A percentile compares a stretch with the other conserved stretches of the same genome.
These are phyloP conservation scores for Fusarium nodosum DNA, from an alignment of 2,329 filamentous ascomycete genomes.

Conservation along the genomic window DNA sequence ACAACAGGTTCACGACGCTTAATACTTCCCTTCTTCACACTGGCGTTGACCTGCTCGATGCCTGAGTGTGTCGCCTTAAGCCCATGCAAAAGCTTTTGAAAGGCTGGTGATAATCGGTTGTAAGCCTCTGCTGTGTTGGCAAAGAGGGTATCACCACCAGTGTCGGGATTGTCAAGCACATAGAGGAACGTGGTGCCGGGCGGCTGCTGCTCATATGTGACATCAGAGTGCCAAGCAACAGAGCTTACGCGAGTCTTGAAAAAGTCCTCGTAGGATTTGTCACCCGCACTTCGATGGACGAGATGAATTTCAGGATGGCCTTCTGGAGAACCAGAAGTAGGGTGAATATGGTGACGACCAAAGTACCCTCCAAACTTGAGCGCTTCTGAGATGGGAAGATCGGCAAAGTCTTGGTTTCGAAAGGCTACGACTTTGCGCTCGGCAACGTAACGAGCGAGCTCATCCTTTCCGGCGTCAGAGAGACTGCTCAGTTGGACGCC, in stretches of 20 bases:
- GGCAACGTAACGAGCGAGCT: conserved; percentile 80
- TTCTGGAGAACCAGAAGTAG: conserved; percentile 80
- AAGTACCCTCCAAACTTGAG: conserved; percentile 81
- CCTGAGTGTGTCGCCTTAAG: conserved; percentile 86
- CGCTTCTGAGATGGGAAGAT: conserved; percentile 77
- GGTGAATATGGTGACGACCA: conserved; percentile 85
- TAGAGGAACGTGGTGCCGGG: conserved; percentile 93
- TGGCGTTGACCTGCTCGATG: conserved; percentile 81
- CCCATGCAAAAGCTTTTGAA: conserved; percentile 84
- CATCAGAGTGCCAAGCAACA: conserved; percentile 90
- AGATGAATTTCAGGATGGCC: conserved; percentile 82
- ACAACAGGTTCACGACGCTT: conserved; percentile 81
- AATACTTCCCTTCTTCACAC: conserved; percentile 75
- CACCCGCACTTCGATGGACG: conserved; percentile 75
- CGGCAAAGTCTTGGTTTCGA: conserved; percentile 79
- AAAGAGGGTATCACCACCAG: conserved; percentile 89
- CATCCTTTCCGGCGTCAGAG: conserved; percentile 77
- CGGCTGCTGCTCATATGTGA: conserved; percentile 89
- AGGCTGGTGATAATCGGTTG: conserved; percentile 80
- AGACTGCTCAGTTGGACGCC: conserved; percentile 80
- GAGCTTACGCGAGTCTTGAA: conserved; percentile 79
- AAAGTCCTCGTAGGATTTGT: conserved; percentile 67
- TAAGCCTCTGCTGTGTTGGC: conserved; percentile 85
- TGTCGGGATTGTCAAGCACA: conserved; percentile 82
- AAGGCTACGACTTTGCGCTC: conserved; percentile 85